Percentiles rank a stretch among this genome's conserved stretches.
These are phyloP conservation scores for Lablab purpureus DNA, from an alignment of 306 rosid species.

Conservation along the genomic window DNA sequence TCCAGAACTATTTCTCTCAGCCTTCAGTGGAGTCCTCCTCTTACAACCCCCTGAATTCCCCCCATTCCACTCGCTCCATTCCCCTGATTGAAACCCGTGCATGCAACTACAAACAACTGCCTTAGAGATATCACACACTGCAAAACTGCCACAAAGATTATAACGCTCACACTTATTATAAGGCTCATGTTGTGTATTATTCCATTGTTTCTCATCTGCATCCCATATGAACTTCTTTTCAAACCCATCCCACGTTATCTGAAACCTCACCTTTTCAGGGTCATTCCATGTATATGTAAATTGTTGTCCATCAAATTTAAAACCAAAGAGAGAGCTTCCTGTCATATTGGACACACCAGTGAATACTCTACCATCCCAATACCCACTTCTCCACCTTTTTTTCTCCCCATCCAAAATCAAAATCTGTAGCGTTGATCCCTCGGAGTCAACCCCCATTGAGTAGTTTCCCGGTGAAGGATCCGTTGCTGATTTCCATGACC, in stretches of 20 bases:
- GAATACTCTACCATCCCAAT: conserved; percentile 64
- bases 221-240: conserved; percentile 52
- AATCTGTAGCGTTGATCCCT: conserved; percentile 60
- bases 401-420: conserved; percentile 60
- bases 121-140: conserved; percentile 48
- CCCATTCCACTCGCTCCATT: conserved; percentile 47
- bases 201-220: conserved; percentile 49
- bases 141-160: conserved; percentile 65
- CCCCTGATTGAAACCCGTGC: conserved; percentile 49
- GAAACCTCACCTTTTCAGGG: conserved; percentile 56
- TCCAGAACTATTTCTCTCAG: conserved; percentile 47
- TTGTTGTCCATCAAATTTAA: conserved; percentile 37
- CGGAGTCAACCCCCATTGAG: conserved; percentile 60
- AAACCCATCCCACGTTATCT: conserved; percentile 62
- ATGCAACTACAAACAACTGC: conserved; percentile 53
- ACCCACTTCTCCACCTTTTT: conserved; percentile 78
- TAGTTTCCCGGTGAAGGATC: conserved; percentile 66
- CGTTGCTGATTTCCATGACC: conserved; percentile 66
- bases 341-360: conserved; percentile 59
- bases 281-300: conserved; percentile 25
- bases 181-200: conserved; percentile 49
- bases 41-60: conserved; percentile 58
- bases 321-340: conserved; percentile 50
- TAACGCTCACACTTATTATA: conserved; percentile 59
- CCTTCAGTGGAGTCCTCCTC: conserved; percentile 55